A percentile compares a stretch with the other conserved stretches of the same genome.
These are phyloP conservation scores for Cryoendolithus antarcticus DNA, from an alignment of 2,329 filamentous ascomycete species.

Conservation along the genomic window DNA sequence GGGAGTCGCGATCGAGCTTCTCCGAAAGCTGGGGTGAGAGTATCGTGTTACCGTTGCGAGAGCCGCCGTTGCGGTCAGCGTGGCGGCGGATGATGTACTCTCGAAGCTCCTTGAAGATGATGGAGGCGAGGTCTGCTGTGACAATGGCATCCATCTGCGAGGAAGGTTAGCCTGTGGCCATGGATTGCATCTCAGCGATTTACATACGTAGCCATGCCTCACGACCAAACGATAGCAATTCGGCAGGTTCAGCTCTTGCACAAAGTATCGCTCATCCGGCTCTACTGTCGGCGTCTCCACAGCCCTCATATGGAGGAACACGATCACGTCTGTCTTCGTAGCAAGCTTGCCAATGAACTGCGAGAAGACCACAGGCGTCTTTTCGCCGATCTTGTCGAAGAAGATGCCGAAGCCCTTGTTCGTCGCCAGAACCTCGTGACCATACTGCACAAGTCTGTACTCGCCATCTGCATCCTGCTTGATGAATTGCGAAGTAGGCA, in stretches of 20 bases:
- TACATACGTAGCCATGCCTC: conserved; percentile 49
- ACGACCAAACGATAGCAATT: conserved; percentile 58
- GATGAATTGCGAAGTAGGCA: conserved; percentile 37
- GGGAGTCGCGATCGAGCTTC: too few species aligned
- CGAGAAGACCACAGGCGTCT: conserved; percentile 53
- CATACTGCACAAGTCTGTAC: conserved; percentile 7
- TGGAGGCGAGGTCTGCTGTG: conserved; percentile 47
- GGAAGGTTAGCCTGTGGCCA: too few species aligned
- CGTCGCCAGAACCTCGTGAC: conserved; percentile 1
- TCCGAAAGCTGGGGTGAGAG: too few species aligned
- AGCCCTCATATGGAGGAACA: conserved; percentile 63
- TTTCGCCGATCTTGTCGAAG: conserved; percentile 61
- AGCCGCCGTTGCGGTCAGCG: neutral
- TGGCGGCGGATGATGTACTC: conserved; percentile 8
- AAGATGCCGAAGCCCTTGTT: conserved; percentile 52
- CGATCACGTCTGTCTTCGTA: conserved; percentile 52
- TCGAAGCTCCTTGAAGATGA: conserved; percentile 35
- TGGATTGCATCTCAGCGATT: too few species aligned
- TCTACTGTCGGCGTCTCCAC: conserved; percentile 43
- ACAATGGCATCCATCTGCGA: conserved; percentile 51
- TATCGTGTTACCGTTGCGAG: too few species aligned
- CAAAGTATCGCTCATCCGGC: conserved; percentile 39
- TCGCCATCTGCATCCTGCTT: conserved; percentile 21
- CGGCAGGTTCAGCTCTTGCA: conserved; percentile 32
- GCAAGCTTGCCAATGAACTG: conserved; percentile 63